These are phyloP conservation scores for Colletotrichum sojae DNA, from an alignment of 2,329 filamentous ascomycete species.

Conservation along the genomic window DNA sequence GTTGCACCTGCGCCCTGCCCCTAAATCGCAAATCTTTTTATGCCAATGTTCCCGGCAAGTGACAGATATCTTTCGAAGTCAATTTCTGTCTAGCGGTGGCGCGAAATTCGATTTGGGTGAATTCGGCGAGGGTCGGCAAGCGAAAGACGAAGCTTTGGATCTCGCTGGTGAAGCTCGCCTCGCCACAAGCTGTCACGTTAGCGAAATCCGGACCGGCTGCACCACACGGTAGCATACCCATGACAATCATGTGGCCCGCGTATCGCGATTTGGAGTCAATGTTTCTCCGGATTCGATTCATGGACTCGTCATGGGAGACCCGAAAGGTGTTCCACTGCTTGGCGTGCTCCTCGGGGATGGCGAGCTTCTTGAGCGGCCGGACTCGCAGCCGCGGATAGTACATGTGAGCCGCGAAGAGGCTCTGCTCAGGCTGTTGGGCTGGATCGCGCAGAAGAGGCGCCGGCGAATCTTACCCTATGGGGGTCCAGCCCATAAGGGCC, in stretches of 20 bases:
- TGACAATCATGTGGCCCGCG: neutral
- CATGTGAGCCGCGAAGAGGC: neutral
- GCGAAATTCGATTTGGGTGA: neutral
- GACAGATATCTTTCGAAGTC: neutral
- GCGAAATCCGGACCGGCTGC: neutral
- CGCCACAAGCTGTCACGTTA: neutral
- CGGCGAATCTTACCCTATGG: too few species aligned
- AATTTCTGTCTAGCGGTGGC: neutral
- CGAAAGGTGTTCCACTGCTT: constrained; percentile 14
- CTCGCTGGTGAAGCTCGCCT: neutral
- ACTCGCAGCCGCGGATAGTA: neutral
- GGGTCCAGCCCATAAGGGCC: too few species aligned
- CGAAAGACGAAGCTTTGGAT: neutral
- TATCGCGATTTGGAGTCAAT: constrained; percentile 1
- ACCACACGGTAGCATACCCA: neutral
- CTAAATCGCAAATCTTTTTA: too few species aligned
- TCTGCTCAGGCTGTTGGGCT: neutral
- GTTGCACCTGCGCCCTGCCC: too few species aligned
- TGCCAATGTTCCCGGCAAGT: neutral
- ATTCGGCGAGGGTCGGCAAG: neutral
- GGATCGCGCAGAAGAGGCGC: too few species aligned
- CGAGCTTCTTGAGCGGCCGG: neutral
- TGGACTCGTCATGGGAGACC: neutral
- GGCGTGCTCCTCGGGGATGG: neutral
- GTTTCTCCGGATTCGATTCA: constrained; percentile 12